Conservation (phyloP, 1,284 basidiomycete species). For the Boletus semigastroideus region DNA sequence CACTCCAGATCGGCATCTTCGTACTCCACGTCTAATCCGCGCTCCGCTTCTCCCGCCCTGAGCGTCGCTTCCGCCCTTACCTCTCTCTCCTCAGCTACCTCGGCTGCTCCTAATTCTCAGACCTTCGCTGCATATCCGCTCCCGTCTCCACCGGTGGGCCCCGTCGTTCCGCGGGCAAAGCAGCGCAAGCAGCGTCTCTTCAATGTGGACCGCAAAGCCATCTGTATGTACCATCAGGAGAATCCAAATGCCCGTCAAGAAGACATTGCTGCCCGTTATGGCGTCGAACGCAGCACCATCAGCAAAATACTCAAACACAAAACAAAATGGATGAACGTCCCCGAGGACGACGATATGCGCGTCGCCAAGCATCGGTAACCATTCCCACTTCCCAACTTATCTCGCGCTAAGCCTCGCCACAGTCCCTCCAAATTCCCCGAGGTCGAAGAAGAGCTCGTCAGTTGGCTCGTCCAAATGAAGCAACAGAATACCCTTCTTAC, state of each 20-base stretch:
- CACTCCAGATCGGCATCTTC: slow-evolving; percentile 47
- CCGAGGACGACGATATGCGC: slow-evolving; percentile 53
- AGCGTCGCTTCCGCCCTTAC: slow-evolving; percentile 55
- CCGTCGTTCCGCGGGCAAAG: slow-evolving; percentile 42
- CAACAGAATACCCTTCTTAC: slow-evolving; percentile 55
- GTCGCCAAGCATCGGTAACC: slow-evolving; percentile 66
- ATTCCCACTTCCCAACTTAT: not conserved
- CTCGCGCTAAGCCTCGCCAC: slow-evolving; percentile 11
- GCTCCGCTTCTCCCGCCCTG: slow-evolving; percentile 60
- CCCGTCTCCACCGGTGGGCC: slow-evolving; percentile 28
- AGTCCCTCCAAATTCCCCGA: slow-evolving; percentile 79
- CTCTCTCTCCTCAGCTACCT: slow-evolving; percentile 46
- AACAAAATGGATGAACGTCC: slow-evolving; percentile 74
- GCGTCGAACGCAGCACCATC: slow-evolving; percentile 89
- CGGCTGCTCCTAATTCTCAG: slow-evolving; percentile 35
- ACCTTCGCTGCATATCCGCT: slow-evolving; percentile 32
- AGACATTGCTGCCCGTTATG: slow-evolving; percentile 74
- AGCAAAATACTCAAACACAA: slow-evolving; percentile 89
- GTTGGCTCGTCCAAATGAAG: slow-evolving; percentile 59
- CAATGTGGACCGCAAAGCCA: slow-evolving; percentile 73
- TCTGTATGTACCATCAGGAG: slow-evolving; percentile 66
- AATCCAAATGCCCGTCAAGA: slow-evolving; percentile 74
- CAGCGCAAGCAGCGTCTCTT: slow-evolving; percentile 71
- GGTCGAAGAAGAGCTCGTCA: slow-evolving; percentile 64
- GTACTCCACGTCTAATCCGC: slow-evolving; percentile 46